These are phyloP conservation scores for Pyrenula massariospora DNA, from an alignment of 495 filamentous ascomycete genomes.

Conservation along the genomic window DNA sequence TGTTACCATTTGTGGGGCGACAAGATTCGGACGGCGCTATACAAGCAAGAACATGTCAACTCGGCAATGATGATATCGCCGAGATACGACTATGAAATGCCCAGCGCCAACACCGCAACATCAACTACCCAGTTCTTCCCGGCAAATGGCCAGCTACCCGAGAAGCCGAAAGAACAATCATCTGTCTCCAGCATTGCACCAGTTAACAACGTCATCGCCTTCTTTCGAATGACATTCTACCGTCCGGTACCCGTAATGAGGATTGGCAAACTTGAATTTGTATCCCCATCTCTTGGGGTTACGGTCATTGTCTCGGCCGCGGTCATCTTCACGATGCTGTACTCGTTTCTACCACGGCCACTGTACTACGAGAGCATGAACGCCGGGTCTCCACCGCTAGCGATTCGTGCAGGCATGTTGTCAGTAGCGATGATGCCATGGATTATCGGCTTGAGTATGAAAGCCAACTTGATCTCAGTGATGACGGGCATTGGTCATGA, in stretches of 20 bases:
- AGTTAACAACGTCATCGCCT: slow-evolving; percentile 62
- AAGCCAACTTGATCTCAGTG: slow-evolving; percentile 75
- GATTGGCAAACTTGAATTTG: slow-evolving; percentile 48
- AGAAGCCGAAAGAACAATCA: slow-evolving; percentile 44
- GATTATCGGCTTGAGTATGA: slow-evolving; percentile 83
- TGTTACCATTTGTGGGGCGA: slow-evolving; percentile 80
- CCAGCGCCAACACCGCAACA: slow-evolving; percentile 54
- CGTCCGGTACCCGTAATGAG: slow-evolving; percentile 61
- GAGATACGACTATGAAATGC: slow-evolving; percentile 55
- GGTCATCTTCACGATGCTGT: slow-evolving; percentile 62
- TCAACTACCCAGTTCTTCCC: slow-evolving; percentile 65
- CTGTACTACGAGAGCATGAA: slow-evolving; percentile 72
- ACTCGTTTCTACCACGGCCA: slow-evolving; percentile 73
- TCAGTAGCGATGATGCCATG: slow-evolving; percentile 89
- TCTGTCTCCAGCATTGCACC: slow-evolving; percentile 56
- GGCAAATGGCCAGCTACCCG: slow-evolving; percentile 30
- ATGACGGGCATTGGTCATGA: slow-evolving; percentile 89
- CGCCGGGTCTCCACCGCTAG: slow-evolving; percentile 79
- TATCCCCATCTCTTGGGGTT: slow-evolving; percentile 67
- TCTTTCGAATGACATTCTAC: slow-evolving; percentile 79
- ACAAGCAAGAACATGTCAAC: slow-evolving; percentile 59
- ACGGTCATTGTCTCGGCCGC: slow-evolving; percentile 51
- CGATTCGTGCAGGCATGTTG: slow-evolving; percentile 86
- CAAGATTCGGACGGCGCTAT: slow-evolving; percentile 71
- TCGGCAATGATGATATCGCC: slow-evolving; percentile 42